Conservation (phyloP, 73 alveolate genomes). For the Effrenium voratum region DNA sequence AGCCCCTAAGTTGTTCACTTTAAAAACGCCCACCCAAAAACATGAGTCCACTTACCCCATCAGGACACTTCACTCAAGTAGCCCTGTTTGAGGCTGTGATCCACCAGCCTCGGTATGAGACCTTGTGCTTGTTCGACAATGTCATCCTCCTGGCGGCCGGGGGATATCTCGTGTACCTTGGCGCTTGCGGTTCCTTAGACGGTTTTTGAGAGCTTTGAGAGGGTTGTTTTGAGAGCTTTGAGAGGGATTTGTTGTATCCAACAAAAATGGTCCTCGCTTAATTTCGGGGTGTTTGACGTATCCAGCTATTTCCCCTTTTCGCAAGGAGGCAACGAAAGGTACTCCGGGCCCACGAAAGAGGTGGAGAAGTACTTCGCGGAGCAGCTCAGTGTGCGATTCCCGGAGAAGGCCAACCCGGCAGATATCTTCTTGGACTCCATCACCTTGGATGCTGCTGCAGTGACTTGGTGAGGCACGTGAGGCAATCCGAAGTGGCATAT, state of each 20-base stretch:
- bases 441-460: neutral
- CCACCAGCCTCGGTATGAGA: constrained; percentile 51
- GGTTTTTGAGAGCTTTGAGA: too few relatives aligned
- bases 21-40: too few relatives aligned
- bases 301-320: neutral
- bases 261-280: too few relatives aligned
- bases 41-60: too few relatives aligned
- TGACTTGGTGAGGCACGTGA: neutral
- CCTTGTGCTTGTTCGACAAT: constrained; percentile 11
- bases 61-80: too few relatives aligned
- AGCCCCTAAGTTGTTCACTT: too few relatives aligned
- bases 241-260: too few relatives aligned
- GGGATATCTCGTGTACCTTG: neutral
- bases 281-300: too few relatives aligned
- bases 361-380: constrained; percentile 2
- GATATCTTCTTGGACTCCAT: constrained; percentile 8
- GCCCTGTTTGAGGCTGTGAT: neutral
- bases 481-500: too few relatives aligned
- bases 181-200: too few relatives aligned
- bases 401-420: constrained; percentile 35
- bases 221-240: too few relatives aligned
- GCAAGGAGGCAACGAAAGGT: neutral
- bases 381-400: constrained; percentile 7
- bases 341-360: constrained; percentile 19
- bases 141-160: constrained; percentile 20